Conservation (phyloP, 805 yeast species). For the Hanseniaspora jakobsenii region DNA sequence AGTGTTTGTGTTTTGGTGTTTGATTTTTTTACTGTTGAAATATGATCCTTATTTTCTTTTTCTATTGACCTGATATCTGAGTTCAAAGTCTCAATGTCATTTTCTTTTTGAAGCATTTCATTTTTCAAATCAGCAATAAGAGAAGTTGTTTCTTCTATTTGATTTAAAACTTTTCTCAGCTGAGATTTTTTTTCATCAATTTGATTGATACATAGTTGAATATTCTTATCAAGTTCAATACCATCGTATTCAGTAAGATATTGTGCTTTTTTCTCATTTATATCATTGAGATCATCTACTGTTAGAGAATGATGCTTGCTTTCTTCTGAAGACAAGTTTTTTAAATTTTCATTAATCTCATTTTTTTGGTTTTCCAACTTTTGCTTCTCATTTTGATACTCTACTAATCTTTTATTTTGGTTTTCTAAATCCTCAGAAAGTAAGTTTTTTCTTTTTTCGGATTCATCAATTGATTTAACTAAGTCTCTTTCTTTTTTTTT, state of each 20-base stretch:
- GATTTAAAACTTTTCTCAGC: slow-evolving; percentile 22
- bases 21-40: slow-evolving; percentile 35
- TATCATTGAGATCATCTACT: slow-evolving; percentile 1
- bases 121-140: slow-evolving; percentile 23
- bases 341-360: background rate
- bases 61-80: slow-evolving; percentile 33
- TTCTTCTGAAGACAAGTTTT: background rate
- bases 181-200: slow-evolving; percentile 12
- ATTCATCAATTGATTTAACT: background rate
- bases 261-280: background rate
- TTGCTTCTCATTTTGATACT: background rate
- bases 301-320: background rate
- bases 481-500: slow-evolving; percentile 1
- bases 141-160: slow-evolving; percentile 24
- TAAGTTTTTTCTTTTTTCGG: background rate
- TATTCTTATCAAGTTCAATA: slow-evolving; percentile 4
- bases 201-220: slow-evolving; percentile 1
- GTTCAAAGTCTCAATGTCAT: slow-evolving; percentile 29
- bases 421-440: slow-evolving; percentile 4
- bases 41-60: slow-evolving; percentile 41
- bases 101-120: slow-evolving; percentile 29
- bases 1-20: slow-evolving; percentile 41
- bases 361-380: background rate
- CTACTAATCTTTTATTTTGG: background rate
- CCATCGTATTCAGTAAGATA: slow-evolving; percentile 1